These are phyloP conservation scores for Dryas alaskensis DNA, from an alignment of 306 rosid genomes.

Conservation along the genomic window DNA sequence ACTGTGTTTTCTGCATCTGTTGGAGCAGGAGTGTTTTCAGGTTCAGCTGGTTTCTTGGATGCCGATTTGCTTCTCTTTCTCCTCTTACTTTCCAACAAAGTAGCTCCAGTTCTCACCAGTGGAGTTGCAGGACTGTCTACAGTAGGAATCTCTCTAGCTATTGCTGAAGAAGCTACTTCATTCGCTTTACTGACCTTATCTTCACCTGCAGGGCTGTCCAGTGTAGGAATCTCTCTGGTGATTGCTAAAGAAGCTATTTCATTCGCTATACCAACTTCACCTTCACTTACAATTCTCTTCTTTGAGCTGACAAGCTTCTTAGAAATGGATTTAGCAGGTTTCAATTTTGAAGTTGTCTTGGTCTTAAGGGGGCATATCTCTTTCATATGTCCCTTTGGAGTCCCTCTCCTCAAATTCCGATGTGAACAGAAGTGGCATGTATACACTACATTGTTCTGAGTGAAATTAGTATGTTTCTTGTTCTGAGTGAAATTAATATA, in stretches of 20 bases:
- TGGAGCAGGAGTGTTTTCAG: conserved; percentile 23
- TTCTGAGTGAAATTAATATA: conserved; percentile 39
- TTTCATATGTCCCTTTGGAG: conserved; percentile 55
- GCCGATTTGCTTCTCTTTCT: conserved; percentile 39
- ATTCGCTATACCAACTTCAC: conserved; percentile 22
- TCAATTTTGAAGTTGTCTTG: conserved; percentile 31
- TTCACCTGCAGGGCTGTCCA: conserved; percentile 6
- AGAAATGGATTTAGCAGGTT: conserved; percentile 11
- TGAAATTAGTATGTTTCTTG: conserved; percentile 29
- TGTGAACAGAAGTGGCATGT: conserved; percentile 62
- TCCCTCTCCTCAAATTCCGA: conserved; percentile 62
- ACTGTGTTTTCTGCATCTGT: conserved; percentile 32
- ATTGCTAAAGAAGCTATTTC: conserved; percentile 17
- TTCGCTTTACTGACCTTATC: conserved; percentile 21
- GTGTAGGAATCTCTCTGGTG: background rate
- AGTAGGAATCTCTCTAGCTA: conserved; percentile 1
- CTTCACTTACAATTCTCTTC: conserved; percentile 23
- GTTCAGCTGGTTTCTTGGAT: conserved; percentile 36
- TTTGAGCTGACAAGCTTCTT: conserved; percentile 23
- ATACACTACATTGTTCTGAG: conserved; percentile 60
- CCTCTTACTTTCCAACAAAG: conserved; percentile 41
- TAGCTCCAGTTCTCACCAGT: background rate
- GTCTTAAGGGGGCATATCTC: conserved; percentile 40
- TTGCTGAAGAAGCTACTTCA: conserved; percentile 18
- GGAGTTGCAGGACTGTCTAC: conserved; percentile 36